Base-by-base conservation (phyloP, 1,284 basidiomycete species). In the Pascua sp. region DNA sequence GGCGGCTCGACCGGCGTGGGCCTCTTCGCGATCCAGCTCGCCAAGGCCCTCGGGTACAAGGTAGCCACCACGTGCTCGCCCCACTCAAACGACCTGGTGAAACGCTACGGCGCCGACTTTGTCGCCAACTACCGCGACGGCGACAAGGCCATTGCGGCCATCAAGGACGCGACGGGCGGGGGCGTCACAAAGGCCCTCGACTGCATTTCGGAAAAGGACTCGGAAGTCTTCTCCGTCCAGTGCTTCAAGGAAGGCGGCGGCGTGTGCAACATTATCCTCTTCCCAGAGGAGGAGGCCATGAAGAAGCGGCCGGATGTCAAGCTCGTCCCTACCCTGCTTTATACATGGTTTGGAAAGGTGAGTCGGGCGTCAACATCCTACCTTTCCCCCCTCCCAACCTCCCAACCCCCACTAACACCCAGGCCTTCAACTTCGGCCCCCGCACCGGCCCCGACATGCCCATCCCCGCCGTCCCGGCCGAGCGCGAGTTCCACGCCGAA, bases 1-100 rank as follows among this genome's bases (percentile, higher is more conserved):
- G 77, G 77, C 41, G 81, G 79, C 11, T 71, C 79, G 11, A 75
- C 77, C 8, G 68, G 76, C 11, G 78, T 81, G 42, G 81, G 81
- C 0, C 66, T 79, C 43, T 82, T 75, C 65, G 77, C 78, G 2
- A 63, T 81, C 42, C 80, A 81, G 61, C 70, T 82, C 48, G 78
- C 78, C 42, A 77, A 77, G 61, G 56, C 73, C 9, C 64, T 78
- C 0, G 81, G 80, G 8, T 79, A 78, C 70, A 74, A 73, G 49
- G 79, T 81, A 47, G 69, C 77, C 49, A 70, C 78, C 1, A 76
- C 77, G 13, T 69, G 76, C 43, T 80, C 78, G 8, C 73, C 77
- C 8, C 70, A 70, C 50, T 79, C 80, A 62, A 72, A 67, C 55
- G 76, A 75, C 11, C 68, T 80, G 8, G 65, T 80, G 56, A 77